Conservation (phyloP, 2,329 filamentous ascomycete genomes). For the Cryphonectria carpinicola region DNA sequence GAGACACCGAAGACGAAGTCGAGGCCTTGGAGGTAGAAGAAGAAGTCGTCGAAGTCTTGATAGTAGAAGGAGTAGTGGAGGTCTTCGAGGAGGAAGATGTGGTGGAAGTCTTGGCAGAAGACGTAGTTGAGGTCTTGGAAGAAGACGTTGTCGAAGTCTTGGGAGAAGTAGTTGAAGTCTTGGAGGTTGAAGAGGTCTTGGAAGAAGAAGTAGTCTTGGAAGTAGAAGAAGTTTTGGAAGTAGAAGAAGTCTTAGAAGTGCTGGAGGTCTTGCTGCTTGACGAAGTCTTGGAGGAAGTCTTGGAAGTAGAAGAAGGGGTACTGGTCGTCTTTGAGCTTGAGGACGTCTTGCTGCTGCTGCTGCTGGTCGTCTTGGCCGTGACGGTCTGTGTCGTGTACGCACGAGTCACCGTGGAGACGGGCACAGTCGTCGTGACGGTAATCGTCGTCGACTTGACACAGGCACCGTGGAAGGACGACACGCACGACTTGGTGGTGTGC, state of each 20-base stretch:
- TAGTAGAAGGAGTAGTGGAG: neutral
- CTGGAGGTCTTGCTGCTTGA: neutral
- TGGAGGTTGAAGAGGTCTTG: neutral
- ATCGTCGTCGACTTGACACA: neutral
- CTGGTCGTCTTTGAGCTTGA: neutral
- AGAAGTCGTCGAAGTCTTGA: neutral
- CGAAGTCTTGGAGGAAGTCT: neutral
- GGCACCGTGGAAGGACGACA: neutral
- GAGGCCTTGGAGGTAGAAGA: neutral
- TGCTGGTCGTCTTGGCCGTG: neutral
- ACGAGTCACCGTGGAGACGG: constrained; percentile 5
- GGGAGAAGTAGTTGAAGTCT: neutral
- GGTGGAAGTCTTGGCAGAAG: neutral
- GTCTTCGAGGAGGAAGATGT: neutral
- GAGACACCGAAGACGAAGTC: neutral
- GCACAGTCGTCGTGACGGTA: neutral
- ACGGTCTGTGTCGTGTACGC: neutral
- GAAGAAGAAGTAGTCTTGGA: neutral
- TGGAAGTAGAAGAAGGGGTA: neutral
- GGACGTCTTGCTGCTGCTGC: constrained; percentile 1
- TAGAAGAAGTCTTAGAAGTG: neutral
- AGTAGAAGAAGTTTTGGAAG: neutral
- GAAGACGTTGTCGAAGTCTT: neutral
- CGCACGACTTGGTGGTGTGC: neutral
- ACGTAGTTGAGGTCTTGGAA: neutral